Evolutionary conservation across 1,284 basidiomycete species (phyloP), one percentile per base, ranked within the genome.

Genomic region (Mycena sp.): DNA sequence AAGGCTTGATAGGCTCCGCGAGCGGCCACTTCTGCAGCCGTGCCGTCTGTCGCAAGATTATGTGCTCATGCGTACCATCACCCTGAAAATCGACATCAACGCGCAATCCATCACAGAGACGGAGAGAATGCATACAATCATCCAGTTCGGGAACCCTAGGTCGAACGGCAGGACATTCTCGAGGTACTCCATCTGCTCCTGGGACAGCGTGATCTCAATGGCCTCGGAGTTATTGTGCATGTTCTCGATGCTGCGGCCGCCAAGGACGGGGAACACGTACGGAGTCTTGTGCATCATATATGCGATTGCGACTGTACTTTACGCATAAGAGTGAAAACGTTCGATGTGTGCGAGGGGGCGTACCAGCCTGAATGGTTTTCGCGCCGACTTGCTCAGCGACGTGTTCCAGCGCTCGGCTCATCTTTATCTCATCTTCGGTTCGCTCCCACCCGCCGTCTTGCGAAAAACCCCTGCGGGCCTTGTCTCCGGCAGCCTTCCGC

Each of bases 191-290:
- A 35, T 35, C 14, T 35, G 32, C 7, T 7, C 11, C 17, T 10
- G 14, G 2, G 21, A 14, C 26, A 87, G 76, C 4, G 71, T 61
- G 35, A 87, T 76, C 9, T 76, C 71, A n/a, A 87, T 77, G 0
- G 81, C 82, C 44, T 84, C 75, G 52, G 86, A 70, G 68, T 86
- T 86, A 11, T 71, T 75, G n/a, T 74, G 28, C 0, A 87, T 71
- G 17, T 87, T 83, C 58, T 84, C 81, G 45, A 82, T 72, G 67
- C 84, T 86, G 52, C 85, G 78, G 0, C 83, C 81, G 1, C 85
- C 84, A n/a, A 85, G 63, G 41, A 85, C 76, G 0, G 83, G 83
- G 71, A 85, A 85, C 3, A 85, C 83, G 63, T 80, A 80, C 0
- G 82, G 77, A 0, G 77, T 70, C 69, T 84, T 84, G 51, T 81